Evolutionary conservation across 768 basidiomycete species (phyloP).

Genomic region (Naganishia friedmannii): DNA sequence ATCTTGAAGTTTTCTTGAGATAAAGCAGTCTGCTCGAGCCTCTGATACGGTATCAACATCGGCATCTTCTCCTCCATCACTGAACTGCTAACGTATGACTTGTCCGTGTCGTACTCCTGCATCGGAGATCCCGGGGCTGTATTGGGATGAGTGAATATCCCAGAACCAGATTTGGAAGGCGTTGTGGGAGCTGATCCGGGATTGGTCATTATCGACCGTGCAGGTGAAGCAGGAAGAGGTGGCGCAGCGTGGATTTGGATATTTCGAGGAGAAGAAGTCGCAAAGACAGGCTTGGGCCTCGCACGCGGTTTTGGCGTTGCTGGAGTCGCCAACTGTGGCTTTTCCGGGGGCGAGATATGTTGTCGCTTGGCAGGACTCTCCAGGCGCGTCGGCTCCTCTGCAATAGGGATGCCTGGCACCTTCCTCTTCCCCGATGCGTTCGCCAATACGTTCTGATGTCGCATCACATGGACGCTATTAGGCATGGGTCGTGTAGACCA

Average conservation of each 20-base stretch:
- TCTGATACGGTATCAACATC: conserved; percentile 9
- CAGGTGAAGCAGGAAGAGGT: conserved; percentile 7
- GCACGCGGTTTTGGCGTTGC: background rate
- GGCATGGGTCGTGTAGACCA: background rate
- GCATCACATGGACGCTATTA: conserved; percentile 1
- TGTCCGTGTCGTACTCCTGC: conserved; percentile 20
- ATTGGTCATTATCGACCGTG: conserved; percentile 1
- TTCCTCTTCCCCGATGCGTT: conserved; percentile 3
- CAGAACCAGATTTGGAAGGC: background rate
- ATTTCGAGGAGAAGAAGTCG: background rate
- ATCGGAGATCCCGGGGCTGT: conserved; percentile 13
- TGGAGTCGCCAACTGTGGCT: background rate
- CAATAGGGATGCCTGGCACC: background rate
- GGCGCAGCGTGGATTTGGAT: background rate
- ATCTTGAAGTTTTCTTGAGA: conserved; percentile 1
- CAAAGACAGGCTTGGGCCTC: conserved; percentile 13
- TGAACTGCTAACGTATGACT: conserved; percentile 22
- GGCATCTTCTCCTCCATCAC: conserved; percentile 24
- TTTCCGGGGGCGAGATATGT: conserved; percentile 9
- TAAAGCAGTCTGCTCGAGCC: too few species aligned
- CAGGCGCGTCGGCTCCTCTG: background rate
- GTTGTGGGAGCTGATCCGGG: conserved; percentile 4
- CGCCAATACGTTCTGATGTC: background rate
- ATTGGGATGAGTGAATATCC: background rate
- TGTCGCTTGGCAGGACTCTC: conserved; percentile 5